phyloP scores from a whole-genome alignment of 495 filamentous ascomycete genomes.

The Hypoxylon trugodes region DNA sequence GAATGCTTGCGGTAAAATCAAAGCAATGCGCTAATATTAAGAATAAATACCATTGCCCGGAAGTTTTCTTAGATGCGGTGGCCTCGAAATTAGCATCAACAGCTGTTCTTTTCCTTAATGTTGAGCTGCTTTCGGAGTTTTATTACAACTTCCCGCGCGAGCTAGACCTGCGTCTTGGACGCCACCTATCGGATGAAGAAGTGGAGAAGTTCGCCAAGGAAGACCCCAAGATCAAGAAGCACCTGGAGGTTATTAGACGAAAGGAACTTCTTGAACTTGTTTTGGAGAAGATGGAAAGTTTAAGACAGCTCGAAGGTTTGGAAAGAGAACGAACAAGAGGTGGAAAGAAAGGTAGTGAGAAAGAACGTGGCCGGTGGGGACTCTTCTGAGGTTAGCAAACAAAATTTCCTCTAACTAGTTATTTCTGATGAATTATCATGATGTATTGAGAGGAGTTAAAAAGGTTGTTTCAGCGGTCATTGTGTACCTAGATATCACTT shows the following conservation, averaged over 20 bases:
- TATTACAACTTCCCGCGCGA: conserved; percentile 97
- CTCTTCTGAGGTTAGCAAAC: conserved; percentile 43
- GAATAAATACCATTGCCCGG: conserved; percentile 96
- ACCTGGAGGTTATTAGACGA: conserved; percentile 88
- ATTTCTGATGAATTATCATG: conserved; percentile 31
- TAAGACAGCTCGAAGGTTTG: conserved; percentile 75
- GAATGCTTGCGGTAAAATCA: conserved; percentile 82
- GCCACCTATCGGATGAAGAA: conserved; percentile 77
- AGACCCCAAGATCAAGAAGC: conserved; percentile 84
- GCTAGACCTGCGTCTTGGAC: conserved; percentile 85
- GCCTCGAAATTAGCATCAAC: conserved; percentile 94
- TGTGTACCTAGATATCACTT: conserved; percentile 30
- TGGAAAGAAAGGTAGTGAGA: conserved; percentile 35
- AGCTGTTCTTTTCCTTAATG: conserved; percentile 96
- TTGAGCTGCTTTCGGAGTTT: conserved; percentile 95
- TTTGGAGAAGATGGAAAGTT: conserved; percentile 89
- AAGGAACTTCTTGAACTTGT: conserved; percentile 95
- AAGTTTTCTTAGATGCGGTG: conserved; percentile 96
- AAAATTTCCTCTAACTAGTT: conserved; percentile 7
- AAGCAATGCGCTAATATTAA: conserved; percentile 82
- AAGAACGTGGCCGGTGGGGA: conserved; percentile 46
- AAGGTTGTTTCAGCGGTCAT: conserved; percentile 28
- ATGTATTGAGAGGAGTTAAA: conserved; percentile 33
- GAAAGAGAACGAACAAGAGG: conserved; percentile 37
- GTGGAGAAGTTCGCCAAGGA: conserved; percentile 91